phyloP scores from a whole-genome alignment of 208 protist genomes.

The Leishmania gerbilli region DNA sequence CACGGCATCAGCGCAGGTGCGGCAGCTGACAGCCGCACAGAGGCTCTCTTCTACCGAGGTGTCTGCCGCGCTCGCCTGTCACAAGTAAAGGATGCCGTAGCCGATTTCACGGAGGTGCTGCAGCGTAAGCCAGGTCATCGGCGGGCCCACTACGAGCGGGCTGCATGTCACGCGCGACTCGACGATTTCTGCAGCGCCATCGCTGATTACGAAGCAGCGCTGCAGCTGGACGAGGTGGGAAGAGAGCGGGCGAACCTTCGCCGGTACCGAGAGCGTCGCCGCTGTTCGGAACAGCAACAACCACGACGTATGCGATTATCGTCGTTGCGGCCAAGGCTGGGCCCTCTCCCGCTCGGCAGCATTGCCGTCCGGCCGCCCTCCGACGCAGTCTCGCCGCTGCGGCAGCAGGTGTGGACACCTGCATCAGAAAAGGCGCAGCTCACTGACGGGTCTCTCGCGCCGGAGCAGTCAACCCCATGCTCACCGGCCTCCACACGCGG shows the following conservation, averaged over 20 bases:
- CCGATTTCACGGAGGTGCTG: slow-evolving; percentile 69
- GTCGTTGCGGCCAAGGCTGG: background rate
- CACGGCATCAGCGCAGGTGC: background rate
- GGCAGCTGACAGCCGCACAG: slow-evolving; percentile 13
- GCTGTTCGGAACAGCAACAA: slow-evolving; percentile 5
- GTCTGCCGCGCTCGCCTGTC: slow-evolving; percentile 55
- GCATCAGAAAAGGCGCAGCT: background rate
- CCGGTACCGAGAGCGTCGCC: slow-evolving; percentile 14
- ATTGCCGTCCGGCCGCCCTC: background rate
- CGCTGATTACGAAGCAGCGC: slow-evolving; percentile 78
- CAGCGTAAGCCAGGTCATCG: slow-evolving; percentile 45
- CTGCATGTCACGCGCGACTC: slow-evolving; percentile 68
- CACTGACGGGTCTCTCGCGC: background rate
- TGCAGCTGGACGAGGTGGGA: slow-evolving; percentile 46
- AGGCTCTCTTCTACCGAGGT: slow-evolving; percentile 48
- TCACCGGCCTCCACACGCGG: slow-evolving; percentile 8
- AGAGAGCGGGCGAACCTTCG: slow-evolving; percentile 10
- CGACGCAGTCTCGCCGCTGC: background rate
- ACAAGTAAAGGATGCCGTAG: slow-evolving; percentile 57
- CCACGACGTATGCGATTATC: slow-evolving; percentile 1
- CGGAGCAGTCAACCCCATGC: slow-evolving; percentile 1
- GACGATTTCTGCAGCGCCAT: slow-evolving; percentile 79
- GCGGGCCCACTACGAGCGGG: slow-evolving; percentile 72
- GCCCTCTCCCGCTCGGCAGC: background rate
- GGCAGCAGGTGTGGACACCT: background rate